Base-by-base conservation (phyloP, 1,284 basidiomycete species). In the Peniophora sp. region DNA sequence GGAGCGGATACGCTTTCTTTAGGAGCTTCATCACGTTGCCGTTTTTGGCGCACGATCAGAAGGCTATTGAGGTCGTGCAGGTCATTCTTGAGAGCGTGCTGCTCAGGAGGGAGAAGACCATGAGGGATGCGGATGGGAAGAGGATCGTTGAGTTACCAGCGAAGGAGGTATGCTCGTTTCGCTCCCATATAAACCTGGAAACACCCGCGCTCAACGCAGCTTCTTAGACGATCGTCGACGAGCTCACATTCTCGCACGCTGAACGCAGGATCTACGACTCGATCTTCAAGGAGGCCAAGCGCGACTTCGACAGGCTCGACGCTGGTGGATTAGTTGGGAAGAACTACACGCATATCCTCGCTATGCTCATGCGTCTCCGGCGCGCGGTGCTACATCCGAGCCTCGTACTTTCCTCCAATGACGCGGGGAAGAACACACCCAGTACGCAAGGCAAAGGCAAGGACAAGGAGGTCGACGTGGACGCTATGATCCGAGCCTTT, bases 71-170 rank as follows among this genome's bases (percentile, higher is more conserved):
- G 60, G 84, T 96, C 35, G 92, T 97, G 0, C 93, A 96, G 67
- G 87, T 92, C 51, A 93, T 97, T 52, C 75, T 97, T 27, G 92
- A 96, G 64, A 90, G 83, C 38, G 80, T 92, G 41, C 72, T 99
- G 3, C 73, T 99, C 2, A 80, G 96, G n/a, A 79, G 96, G 55
- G 95, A 98, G 67, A 99, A 99, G 72, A 87, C 79, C 53, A 97
- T 94, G 90, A 82, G 81, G 45, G 96, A 97, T 68, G 77, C 73
- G 44, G 82, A 95, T 59, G 96, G 96, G 2, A 86, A 89, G 48
- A 80, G 78, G 41, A 97, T 99, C 44, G 92, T 98, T 1, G 82
- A 92, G 52, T 71, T 99, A 2, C 95, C 96, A 0, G 72, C 81
- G 0, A 98, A 98, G 69, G 85, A 88, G 65, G 81, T 89, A 52